phyloP scores from a whole-genome alignment of 345 rosid species.

The Acer yangbiense region DNA sequence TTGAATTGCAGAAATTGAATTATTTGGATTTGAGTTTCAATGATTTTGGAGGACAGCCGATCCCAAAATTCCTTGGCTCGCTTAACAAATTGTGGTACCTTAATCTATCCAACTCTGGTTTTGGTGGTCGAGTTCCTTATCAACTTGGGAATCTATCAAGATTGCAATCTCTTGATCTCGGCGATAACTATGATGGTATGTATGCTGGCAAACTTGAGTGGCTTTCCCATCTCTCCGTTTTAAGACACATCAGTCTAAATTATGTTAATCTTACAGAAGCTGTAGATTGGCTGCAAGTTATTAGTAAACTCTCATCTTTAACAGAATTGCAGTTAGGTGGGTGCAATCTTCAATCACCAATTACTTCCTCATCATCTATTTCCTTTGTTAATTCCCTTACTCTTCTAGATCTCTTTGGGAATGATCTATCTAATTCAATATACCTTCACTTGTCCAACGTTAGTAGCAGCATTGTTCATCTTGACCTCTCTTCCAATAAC shows the following conservation, averaged over 20 bases:
- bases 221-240: not conserved
- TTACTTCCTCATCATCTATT: not conserved
- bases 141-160: not conserved
- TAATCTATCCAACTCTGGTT: not conserved
- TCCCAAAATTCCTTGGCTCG: too few relatives aligned
- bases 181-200: not conserved
- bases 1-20: too few relatives aligned
- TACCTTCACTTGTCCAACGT: slow-evolving; percentile 7
- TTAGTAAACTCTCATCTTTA: not conserved
- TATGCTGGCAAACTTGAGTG: not conserved
- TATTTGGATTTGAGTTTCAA: too few relatives aligned
- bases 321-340: too few relatives aligned
- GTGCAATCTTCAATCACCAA: too few relatives aligned
- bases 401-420: not conserved
- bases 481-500: not conserved
- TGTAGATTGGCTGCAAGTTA: not conserved
- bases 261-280: not conserved
- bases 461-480: not conserved
- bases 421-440: not conserved
- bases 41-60: too few relatives aligned
- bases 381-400: not conserved
- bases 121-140: not conserved
- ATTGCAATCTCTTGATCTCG: not conserved
- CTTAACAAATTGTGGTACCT: not conserved
- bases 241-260: not conserved